phyloP scores from a whole-genome alignment of 2,329 filamentous ascomycete genomes.

The Aspergillus fumigatiaffinis region DNA sequence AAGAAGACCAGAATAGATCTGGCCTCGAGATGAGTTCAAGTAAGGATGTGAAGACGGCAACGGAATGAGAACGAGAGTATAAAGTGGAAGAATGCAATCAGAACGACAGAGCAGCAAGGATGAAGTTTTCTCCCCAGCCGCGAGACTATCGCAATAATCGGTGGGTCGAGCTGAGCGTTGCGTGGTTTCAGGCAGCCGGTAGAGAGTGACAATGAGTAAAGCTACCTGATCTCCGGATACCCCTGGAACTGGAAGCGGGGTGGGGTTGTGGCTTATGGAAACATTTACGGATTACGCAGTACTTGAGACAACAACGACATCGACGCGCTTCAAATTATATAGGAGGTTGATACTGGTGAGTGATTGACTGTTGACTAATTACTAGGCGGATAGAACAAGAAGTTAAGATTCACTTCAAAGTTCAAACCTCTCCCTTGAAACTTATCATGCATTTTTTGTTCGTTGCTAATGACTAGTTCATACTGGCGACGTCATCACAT shows the following conservation, averaged over 20 bases:
- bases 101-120: background rate
- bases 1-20: background rate
- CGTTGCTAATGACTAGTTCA: background rate
- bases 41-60: background rate
- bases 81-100: background rate
- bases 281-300: background rate
- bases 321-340: background rate
- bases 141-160: background rate
- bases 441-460: background rate
- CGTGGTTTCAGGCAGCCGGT: background rate
- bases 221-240: background rate
- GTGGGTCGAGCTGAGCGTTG: background rate
- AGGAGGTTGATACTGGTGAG: background rate
- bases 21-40: background rate
- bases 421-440: background rate
- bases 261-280: background rate
- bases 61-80: background rate
- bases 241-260: background rate
- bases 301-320: background rate
- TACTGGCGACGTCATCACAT: background rate
- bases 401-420: no score
- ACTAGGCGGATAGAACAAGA: background rate
- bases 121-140: background rate
- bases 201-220: background rate
- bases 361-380: background rate